Base-by-base conservation (phyloP, 1,139 yeast genomes). In the Lodderomyces metapsilosis region DNA sequence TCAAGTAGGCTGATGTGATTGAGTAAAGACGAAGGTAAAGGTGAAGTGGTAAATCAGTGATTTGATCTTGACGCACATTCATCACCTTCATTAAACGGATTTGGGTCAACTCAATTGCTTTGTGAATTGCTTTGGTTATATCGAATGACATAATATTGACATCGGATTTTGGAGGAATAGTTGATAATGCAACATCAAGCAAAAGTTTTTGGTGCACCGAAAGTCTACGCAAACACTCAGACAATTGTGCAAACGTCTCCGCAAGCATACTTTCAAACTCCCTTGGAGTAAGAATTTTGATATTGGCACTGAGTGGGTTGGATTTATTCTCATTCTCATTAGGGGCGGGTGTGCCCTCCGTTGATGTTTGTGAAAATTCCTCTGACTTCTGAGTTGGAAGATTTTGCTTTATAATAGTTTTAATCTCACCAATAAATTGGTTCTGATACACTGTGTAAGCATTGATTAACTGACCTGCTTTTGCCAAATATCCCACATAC, bases 141-240 rank as follows among this genome's bases (percentile, higher is more conserved):
- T 85, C 94, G 43, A 85, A 59, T n/a, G 81, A 73, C 69, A 81
- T 73, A 4, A 71, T 73, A 36, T 73, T 68, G 1, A 67, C 61
- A 21, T 67, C 50, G 5, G 49, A 41, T 2, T 62, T 43, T 34
- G 68, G 53, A 21, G 74, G 66, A 18, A 80, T 60, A 16, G 76
- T 68, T 17, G 82, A 80, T 24, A 89, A 67, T 0, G 95, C 82
- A 43, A 87, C 60, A 51, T 88, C 95, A 16, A 92, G 68, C 25
- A 92, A 61, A 4, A 87, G 54, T 56, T 88, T 88, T 56, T 91
- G 95, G 47, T 91, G 97, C 2, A 78, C 69, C 1, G 87, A 78
- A 20, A 91, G 66, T 41, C 96, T 72, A 45, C 92, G 71, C 34
- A 91, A 68, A 22, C 91, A 80, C 52, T 84, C 91, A 0, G 89